phyloP scores from a whole-genome alignment of 306 rosid genomes.

The Inga leiocalycina region DNA sequence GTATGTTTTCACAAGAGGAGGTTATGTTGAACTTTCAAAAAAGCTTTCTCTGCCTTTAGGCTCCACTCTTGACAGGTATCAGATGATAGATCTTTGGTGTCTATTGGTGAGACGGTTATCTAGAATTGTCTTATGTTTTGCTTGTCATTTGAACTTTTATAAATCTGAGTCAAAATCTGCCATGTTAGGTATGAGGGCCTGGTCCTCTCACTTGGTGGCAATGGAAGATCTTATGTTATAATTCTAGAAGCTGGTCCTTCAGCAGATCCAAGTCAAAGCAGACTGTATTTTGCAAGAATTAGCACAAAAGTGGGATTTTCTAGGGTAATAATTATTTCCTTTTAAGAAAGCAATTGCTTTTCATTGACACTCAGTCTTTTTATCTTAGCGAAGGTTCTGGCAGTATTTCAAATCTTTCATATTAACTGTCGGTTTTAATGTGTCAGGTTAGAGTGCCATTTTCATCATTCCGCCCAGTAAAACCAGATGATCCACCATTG shows the following conservation, averaged over 20 bases:
- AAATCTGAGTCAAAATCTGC: slow-evolving; percentile 14
- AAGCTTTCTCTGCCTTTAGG: slow-evolving; percentile 90
- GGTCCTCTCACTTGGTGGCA: slow-evolving; percentile 96
- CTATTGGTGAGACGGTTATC: not conserved
- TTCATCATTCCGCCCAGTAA: slow-evolving; percentile 90
- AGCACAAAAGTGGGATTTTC: slow-evolving; percentile 95
- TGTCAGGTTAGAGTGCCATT: slow-evolving; percentile 95
- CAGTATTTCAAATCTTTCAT: slow-evolving; percentile 12
- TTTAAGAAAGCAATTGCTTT: slow-evolving; percentile 11
- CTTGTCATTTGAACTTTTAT: slow-evolving; percentile 22
- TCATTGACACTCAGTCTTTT: slow-evolving; percentile 14
- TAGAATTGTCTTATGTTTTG: not conserved
- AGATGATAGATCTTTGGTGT: slow-evolving; percentile 19
- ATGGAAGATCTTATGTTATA: slow-evolving; percentile 85
- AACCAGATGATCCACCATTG: slow-evolving; percentile 84
- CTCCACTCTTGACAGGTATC: slow-evolving; percentile 86
- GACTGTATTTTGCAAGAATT: slow-evolving; percentile 80
- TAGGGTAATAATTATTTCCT: slow-evolving; percentile 59
- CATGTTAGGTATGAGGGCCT: slow-evolving; percentile 86
- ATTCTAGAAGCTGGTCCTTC: slow-evolving; percentile 93
- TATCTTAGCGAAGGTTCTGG: slow-evolving; percentile 18
- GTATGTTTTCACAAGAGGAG: slow-evolving; percentile 92
- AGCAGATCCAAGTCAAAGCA: slow-evolving; percentile 80
- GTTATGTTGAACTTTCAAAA: slow-evolving; percentile 85
- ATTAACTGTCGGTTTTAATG: slow-evolving; percentile 28